Evolutionary conservation across 2,329 filamentous ascomycete genomes (phyloP).

Genomic region (Pseudogymnoascus sp.): DNA sequence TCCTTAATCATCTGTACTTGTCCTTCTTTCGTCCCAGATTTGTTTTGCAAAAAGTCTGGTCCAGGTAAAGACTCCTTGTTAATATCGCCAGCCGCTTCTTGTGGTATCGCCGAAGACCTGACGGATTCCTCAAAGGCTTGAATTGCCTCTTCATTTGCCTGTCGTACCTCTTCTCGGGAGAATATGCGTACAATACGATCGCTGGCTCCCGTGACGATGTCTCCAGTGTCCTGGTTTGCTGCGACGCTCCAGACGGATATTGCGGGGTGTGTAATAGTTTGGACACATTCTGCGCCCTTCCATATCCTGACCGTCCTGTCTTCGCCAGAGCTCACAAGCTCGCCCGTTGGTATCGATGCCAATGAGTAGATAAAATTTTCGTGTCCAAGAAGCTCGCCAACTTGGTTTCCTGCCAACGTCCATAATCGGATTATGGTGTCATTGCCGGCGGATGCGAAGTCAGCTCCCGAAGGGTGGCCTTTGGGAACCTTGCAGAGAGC

Average conservation of each 20-base stretch:
- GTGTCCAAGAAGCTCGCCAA: conserved; percentile 75
- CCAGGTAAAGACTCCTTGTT: conserved; percentile 90
- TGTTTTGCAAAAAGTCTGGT: conserved; percentile 72
- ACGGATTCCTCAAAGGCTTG: conserved; percentile 74
- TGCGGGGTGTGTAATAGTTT: conserved; percentile 94
- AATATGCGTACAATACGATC: conserved; percentile 82
- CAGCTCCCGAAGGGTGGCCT: conserved; percentile 69
- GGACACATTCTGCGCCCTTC: conserved; percentile 72
- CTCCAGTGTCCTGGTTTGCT: conserved; percentile 71
- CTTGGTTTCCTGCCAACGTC: conserved; percentile 67
- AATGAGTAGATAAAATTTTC: conserved; percentile 93
- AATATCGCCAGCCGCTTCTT: conserved; percentile 72
- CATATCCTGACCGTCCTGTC: conserved; percentile 90
- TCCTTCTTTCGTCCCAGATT: conserved; percentile 87
- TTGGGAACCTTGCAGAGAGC: conserved; percentile 75
- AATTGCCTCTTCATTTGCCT: conserved; percentile 60
- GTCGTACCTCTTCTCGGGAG: conserved; percentile 58
- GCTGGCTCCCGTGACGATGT: conserved; percentile 89
- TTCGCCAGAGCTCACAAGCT: conserved; percentile 85
- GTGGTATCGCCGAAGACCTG: conserved; percentile 74
- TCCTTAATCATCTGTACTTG: conserved; percentile 90
- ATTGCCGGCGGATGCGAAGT: conserved; percentile 93
- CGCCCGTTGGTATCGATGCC: conserved; percentile 66
- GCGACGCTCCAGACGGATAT: conserved; percentile 94
- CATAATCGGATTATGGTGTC: conserved; percentile 83